A percentile compares a stretch with the other conserved stretches of the same genome.
Conservation (phyloP, 352 stramenopile genomes). For the Globisporangium cederbergense region DNA sequence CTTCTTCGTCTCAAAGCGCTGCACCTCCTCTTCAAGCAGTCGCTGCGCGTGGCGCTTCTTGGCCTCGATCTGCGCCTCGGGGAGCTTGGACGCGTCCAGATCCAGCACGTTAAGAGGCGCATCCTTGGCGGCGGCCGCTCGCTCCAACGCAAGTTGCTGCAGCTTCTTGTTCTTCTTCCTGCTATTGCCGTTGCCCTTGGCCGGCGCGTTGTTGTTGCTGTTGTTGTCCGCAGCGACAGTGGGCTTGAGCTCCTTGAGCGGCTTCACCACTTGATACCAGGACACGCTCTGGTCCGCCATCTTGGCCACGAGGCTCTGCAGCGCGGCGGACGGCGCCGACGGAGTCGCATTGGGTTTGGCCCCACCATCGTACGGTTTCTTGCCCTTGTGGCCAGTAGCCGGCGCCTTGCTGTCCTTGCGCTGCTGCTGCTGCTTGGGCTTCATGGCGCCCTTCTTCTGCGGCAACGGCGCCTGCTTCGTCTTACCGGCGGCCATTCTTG, state of each 20-base stretch:
- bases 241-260: conserved; percentile 14
- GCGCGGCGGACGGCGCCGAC: conserved; percentile 5
- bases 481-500: conserved; percentile 5
- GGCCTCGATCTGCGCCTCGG: conserved; percentile 15
- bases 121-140: not conserved
- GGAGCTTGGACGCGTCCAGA: conserved; percentile 22
- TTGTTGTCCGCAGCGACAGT: not conserved
- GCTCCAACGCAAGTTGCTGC: not conserved
- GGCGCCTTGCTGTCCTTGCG: conserved; percentile 1
- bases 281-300: conserved; percentile 28
- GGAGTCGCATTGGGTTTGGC: conserved; percentile 4
- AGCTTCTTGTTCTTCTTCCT: conserved; percentile 20
- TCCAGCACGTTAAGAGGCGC: not conserved
- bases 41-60: conserved; percentile 60
- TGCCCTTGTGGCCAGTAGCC: conserved; percentile 7
- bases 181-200: conserved; percentile 11
- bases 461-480: conserved; percentile 4
- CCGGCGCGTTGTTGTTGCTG: not conserved
- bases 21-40: conserved; percentile 57
- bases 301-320: conserved; percentile 30
- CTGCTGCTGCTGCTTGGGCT: conserved; percentile 1
- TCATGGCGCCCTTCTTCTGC: conserved; percentile 13
- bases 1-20: conserved; percentile 57
- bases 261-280: conserved; percentile 31
- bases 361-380: conserved; percentile 3